A percentile compares a stretch with the other conserved stretches of the same genome.
Evolutionary conservation across 371 early-diverging fungal species (phyloP).

Genomic region (Apophysomyces ossiformis): DNA sequence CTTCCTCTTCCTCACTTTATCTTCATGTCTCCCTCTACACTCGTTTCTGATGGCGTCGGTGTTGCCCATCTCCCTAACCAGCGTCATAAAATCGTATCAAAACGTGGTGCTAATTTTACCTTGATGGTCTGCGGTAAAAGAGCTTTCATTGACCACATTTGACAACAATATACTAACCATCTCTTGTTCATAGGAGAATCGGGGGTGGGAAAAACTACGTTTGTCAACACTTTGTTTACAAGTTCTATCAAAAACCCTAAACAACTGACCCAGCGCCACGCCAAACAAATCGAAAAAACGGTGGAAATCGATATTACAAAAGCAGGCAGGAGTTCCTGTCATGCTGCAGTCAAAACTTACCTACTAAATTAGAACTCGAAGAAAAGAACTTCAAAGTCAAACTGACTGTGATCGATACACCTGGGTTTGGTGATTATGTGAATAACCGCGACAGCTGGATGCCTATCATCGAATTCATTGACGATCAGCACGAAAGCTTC

Average conservation of each 20-base stretch:
- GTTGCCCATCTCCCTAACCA: constrained; percentile 98
- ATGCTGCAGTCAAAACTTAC: too few relatives aligned
- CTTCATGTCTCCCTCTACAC: constrained; percentile 55
- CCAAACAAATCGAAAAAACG: constrained; percentile 66
- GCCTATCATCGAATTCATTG: constrained; percentile 82
- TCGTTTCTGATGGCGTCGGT: constrained; percentile 79
- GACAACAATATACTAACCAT: not conserved
- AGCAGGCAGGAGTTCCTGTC: constrained; percentile 20
- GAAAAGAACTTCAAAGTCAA: constrained; percentile 96
- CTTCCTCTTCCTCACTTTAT: not conserved
- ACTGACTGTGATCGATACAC: constrained; percentile 90
- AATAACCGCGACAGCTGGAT: constrained; percentile 76
- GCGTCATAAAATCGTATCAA: constrained; percentile 91
- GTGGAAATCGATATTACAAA: constrained; percentile 79
- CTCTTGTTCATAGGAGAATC: constrained; percentile 26
- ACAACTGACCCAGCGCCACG: constrained; percentile 54
- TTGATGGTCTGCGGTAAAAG: constrained; percentile 94
- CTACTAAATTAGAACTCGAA: constrained; percentile 74
- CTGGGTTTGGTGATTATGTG: constrained; percentile 92
- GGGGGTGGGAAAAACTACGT: constrained; percentile 79
- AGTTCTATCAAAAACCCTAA: constrained; percentile 71
- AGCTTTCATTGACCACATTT: not conserved
- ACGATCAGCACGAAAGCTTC: constrained; percentile 94
- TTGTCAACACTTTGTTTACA: constrained; percentile 86
- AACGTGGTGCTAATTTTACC: constrained; percentile 92